A percentile compares a stretch with the other conserved stretches of the same genome.
phyloP scores from a whole-genome alignment of 2,329 filamentous ascomycete species.

The Sarocladiaceae sp. region DNA sequence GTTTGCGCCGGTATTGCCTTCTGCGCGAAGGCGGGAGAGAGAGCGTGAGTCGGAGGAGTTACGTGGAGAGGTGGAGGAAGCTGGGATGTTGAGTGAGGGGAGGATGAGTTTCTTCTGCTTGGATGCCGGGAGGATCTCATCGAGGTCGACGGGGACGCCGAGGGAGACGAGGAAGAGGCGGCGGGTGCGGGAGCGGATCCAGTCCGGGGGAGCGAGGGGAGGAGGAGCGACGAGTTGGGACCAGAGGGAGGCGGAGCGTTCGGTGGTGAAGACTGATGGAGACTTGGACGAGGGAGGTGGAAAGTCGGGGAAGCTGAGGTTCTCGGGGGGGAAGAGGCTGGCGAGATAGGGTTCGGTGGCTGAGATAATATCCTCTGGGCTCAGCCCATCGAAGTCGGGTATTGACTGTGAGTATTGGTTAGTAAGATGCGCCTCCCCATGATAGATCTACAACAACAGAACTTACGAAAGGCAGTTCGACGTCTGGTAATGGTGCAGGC shows the following conservation, averaged over 20 bases:
- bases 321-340: slow-evolving; percentile 55
- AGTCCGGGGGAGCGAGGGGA: slow-evolving; percentile 90
- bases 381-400: slow-evolving; percentile 59
- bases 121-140: slow-evolving; percentile 92
- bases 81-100: slow-evolving; percentile 72
- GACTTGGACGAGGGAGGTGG: slow-evolving; percentile 43
- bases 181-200: slow-evolving; percentile 92
- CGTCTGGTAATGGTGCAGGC: slow-evolving; percentile 28
- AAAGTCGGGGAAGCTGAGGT: slow-evolving; percentile 43
- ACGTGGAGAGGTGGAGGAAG: slow-evolving; percentile 44
- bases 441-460: not conserved
- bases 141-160: slow-evolving; percentile 90
- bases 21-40: slow-evolving; percentile 38
- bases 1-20: slow-evolving; percentile 33
- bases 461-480: slow-evolving; percentile 40
- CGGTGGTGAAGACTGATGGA: slow-evolving; percentile 70
- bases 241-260: slow-evolving; percentile 87
- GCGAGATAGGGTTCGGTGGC: slow-evolving; percentile 61
- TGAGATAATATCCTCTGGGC: slow-evolving; percentile 52
- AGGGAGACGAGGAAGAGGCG: slow-evolving; percentile 93
- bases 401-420: slow-evolving; percentile 44
- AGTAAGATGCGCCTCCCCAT: slow-evolving; percentile 15
- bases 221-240: slow-evolving; percentile 92
- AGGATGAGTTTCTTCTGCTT: slow-evolving; percentile 97
- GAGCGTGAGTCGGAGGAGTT: slow-evolving; percentile 49